Evolutionary conservation across 257 asterid species (phyloP).

Genomic region (Cordia subcordata): DNA sequence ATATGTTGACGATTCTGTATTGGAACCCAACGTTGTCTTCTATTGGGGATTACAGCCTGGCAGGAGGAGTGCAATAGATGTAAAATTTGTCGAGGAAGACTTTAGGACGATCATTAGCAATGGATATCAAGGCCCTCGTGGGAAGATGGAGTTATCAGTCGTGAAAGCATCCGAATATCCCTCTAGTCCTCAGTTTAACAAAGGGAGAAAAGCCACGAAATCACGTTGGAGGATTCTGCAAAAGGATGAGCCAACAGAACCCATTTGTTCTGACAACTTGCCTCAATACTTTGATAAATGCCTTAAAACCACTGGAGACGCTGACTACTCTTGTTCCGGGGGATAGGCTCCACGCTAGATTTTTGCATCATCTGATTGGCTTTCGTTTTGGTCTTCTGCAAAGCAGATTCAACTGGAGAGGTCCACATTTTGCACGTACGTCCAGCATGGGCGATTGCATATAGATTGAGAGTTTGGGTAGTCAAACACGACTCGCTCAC

Average conservation of each 20-base stretch:
- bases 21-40: conserved; percentile 35
- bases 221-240: conserved; percentile 25
- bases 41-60: conserved; percentile 49
- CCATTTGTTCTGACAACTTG: conserved; percentile 16
- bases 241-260: conserved; percentile 13
- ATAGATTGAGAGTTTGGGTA: background rate
- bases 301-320: conserved; percentile 14
- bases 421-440: background rate
- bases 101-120: conserved; percentile 23
- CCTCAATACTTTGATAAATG: conserved; percentile 19
- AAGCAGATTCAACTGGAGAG: background rate
- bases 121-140: conserved; percentile 28
- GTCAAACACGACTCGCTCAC: background rate
- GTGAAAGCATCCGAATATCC: conserved; percentile 35
- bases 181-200: conserved; percentile 3
- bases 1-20: conserved; percentile 22
- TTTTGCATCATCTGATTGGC: background rate
- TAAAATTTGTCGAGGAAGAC: conserved; percentile 26
- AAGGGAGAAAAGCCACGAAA: conserved; percentile 8
- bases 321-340: conserved; percentile 14
- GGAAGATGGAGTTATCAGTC: conserved; percentile 30
- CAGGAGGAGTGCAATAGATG: conserved; percentile 19
- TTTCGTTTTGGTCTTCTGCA: background rate
- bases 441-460: background rate
- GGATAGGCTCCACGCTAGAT: conserved; percentile 8